Evolutionary conservation across 768 basidiomycete genomes (phyloP).

Genomic region (Chalciporus pseudorubinellus): DNA sequence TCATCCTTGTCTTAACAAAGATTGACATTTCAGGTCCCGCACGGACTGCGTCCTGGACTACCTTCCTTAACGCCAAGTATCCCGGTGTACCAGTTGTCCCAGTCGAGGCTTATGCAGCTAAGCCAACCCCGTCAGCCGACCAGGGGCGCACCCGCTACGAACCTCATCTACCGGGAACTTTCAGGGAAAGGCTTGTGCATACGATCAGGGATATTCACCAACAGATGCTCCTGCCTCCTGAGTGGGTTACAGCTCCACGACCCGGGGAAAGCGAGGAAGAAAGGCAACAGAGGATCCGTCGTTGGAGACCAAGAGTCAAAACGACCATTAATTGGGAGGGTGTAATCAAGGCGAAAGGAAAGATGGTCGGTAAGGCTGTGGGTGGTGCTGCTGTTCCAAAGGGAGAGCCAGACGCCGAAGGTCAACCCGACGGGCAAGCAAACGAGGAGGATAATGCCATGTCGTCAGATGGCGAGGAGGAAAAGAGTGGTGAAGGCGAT

Average conservation of each 20-base stretch:
- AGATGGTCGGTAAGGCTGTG: conserved; percentile 44
- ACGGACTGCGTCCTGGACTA: conserved; percentile 63
- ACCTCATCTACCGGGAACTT: conserved; percentile 66
- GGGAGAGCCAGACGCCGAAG: conserved; percentile 1
- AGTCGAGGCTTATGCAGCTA: conserved; percentile 74
- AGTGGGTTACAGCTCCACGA: conserved; percentile 42
- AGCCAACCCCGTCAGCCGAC: conserved; percentile 26
- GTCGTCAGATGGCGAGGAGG: conserved; percentile 15
- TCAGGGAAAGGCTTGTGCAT: conserved; percentile 60
- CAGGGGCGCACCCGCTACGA: conserved; percentile 52
- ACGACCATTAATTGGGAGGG: conserved; percentile 71
- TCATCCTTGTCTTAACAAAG: conserved; percentile 84
- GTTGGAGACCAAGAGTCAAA: conserved; percentile 69
- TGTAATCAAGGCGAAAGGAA: conserved; percentile 45
- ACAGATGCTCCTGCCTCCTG: conserved; percentile 67
- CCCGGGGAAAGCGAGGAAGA: conserved; percentile 40
- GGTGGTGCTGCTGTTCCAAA: conserved; percentile 41
- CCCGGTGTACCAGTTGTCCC: conserved; percentile 62
- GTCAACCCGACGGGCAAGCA: conserved; percentile 5
- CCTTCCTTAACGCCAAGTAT: conserved; percentile 52
- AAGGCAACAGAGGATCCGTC: conserved; percentile 45
- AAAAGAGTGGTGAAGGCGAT: conserved; percentile 13
- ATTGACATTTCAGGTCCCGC: conserved; percentile 77
- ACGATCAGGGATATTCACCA: conserved; percentile 66
- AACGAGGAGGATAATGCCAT: conserved; percentile 22